Evolutionary conservation across 352 stramenopile species (phyloP), one percentile per base, ranked within the genome.

Genomic region (Globisporangium canariense): DNA sequence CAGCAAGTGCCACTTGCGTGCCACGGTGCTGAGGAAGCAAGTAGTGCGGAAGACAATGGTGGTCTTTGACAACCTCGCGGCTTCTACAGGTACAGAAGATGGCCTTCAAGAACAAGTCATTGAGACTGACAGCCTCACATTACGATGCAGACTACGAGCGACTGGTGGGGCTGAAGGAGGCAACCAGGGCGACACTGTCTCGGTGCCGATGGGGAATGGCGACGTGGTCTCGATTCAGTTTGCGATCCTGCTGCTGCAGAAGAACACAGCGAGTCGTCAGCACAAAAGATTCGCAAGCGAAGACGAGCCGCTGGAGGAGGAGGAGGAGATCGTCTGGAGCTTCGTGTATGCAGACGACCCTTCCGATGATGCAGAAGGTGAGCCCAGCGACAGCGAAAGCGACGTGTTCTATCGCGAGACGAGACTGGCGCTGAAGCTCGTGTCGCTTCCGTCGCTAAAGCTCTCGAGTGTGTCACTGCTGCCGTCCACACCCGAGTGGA

Each of bases 301-400:
- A 13, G 20, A 62, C 13, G 63, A 68, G 30, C 52, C n/a, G 9
- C 52, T 64, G 2, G 70, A 83, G 18, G 63, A 86, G 22, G 64
- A 76, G 30, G 69, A 83, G 34, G 58, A 78, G 58, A 73, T 92
- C 28, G 72, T 89, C 52, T 92, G 83, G 81, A 86, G 70, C 36
- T 70, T 90, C 46, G 68, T 90, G 9, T 90, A 92, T 58, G 73
- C 71, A 5, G 61, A 64, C 7, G 67, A 68, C 3, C 8, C 58
- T 14, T 38, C 47, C 6, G 61, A 52, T 28, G 32, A 13, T 13
- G 20, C 14, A 9, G 8, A 34, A 20, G 2, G 2, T 18, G n/a
- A 34, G 1, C 5, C 3, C 22, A 4, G n/a, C 16, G 68, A 78
- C 18, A 62, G 25, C 14, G 40, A 18, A 13, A 16, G 4, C 22